These are phyloP conservation scores for Polyrhizophydium stewartii DNA, from an alignment of 371 early-diverging fungal genomes.

Conservation along the genomic window DNA sequence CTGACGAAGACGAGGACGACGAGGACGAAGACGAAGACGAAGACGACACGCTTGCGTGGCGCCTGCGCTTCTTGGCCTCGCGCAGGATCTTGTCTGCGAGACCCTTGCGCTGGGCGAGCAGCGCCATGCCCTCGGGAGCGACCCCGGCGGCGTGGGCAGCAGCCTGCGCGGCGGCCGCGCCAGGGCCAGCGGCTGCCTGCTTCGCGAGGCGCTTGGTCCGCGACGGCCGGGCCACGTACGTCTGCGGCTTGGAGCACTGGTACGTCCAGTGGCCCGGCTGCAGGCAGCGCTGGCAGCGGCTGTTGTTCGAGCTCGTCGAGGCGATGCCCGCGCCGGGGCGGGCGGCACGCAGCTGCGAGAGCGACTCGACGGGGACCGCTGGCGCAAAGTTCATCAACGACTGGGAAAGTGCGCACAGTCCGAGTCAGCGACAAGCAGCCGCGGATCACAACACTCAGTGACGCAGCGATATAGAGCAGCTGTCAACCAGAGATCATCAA, in stretches of 20 bases:
- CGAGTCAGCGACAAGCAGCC: too few species aligned
- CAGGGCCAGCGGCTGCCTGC: neutral
- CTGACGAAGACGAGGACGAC: neutral
- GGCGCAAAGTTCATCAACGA: too few species aligned
- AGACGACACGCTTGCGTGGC: neutral
- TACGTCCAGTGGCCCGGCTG: neutral
- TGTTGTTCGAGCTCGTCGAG: neutral
- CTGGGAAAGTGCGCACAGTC: too few species aligned
- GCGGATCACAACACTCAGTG: too few species aligned
- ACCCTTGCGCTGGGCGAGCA: neutral
- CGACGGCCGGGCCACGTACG: neutral
- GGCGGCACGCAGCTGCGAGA: neutral
- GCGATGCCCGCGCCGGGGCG: neutral
- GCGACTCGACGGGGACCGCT: neutral
- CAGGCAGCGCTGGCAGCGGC: neutral
- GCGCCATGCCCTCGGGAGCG: neutral
- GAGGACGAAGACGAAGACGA: neutral
- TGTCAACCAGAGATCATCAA: too few species aligned
- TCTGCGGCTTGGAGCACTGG: neutral
- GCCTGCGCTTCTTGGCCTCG: neutral
- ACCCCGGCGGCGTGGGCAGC: neutral
- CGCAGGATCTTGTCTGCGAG: neutral
- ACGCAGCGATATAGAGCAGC: too few species aligned
- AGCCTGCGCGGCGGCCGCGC: neutral
- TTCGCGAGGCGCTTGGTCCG: neutral